Base-by-base conservation (phyloP, 257 asterid species). In the Nicotiana undulata region DNA sequence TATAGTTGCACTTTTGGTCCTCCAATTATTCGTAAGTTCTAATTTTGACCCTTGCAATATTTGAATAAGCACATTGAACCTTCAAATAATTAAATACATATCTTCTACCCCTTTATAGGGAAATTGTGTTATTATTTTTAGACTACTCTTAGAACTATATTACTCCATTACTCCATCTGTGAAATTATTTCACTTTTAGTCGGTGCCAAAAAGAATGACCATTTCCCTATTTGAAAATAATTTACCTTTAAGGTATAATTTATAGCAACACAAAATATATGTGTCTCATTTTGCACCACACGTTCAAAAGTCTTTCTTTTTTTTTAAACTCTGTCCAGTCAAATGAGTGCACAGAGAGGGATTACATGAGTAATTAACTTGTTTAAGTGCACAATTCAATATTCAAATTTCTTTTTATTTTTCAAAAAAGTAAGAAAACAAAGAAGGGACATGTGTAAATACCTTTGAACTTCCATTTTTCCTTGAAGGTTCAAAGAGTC, bases 391-490 rank as follows among this genome's bases (percentile, higher is more conserved):
- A 6, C 3, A 37, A 1, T 6, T 7, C 3, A 37, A 67, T 4
- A 70, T 6, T 70, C 46, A 3, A 70, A 20, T 46, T 44, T 72
- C 24, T 20, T 20, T 46, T 0, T 22, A 9, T 49, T 22, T 20
- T 46, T 0, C 17, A 9, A 10, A 37, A 29, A 37, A 4, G 0
- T 2, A 0, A 8, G n/a, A 37, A 1, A 0, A 22, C 13, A 37
- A 0, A 0, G 10, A 22, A 18, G 40, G 2, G 5, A 3, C n/a
- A 28, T 6, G 5, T 0, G 55, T 22, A 3, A 15, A 63, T 61
- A 94, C 98, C 88, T 85, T 87, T 1, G 93, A 7, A 81, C 92
- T 87, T 18, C 93, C 93, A 79, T 44, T 88, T 85, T 90, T 90
- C 28, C 79, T 81, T 0, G 88, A 80, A 17, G 98, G 77, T 51